phyloP scores from a whole-genome alignment of 345 rosid genomes.

The Balakata baccata region DNA sequence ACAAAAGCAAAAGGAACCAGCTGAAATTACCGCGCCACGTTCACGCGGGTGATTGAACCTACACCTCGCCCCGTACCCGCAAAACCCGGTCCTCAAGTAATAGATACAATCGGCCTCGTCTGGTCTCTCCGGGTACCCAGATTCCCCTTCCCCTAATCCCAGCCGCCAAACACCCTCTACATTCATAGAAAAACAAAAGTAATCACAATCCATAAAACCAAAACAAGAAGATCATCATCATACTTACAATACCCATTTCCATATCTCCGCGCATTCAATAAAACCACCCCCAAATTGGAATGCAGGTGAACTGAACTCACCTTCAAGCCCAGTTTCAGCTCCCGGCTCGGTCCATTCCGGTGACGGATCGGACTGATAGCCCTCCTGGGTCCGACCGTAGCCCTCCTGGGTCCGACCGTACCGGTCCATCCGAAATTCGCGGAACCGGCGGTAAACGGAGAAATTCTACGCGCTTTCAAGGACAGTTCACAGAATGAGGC shows the following conservation, averaged over 20 bases:
- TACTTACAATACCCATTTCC: not conserved
- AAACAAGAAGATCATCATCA: constrained; percentile 7
- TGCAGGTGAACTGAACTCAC: constrained; percentile 37
- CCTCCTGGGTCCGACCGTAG: constrained; percentile 53
- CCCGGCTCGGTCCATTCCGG: constrained; percentile 67
- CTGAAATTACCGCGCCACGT: constrained; percentile 54
- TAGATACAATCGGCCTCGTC: constrained; percentile 72
- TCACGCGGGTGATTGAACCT: constrained; percentile 95
- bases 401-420: constrained; percentile 54
- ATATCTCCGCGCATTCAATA: not conserved
- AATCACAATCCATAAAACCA: constrained; percentile 26
- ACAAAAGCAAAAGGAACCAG: not conserved
- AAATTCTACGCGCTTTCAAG: not conserved
- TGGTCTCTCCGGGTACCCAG: constrained; percentile 74
- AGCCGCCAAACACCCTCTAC: constrained; percentile 70
- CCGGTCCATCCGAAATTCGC: constrained; percentile 54
- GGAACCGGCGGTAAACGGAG: constrained; percentile 18
- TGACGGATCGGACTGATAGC: constrained; percentile 60
- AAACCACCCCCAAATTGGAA: not conserved
- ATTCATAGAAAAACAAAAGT: constrained; percentile 26
- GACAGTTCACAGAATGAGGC: constrained; percentile 2
- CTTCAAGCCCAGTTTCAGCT: constrained; percentile 64
- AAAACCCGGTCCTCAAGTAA: constrained; percentile 73
- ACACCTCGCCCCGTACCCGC: constrained; percentile 83
- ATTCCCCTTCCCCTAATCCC: constrained; percentile 52